Conservation (phyloP, 169 alveolate species). For the Perkinsus olseni region DNA sequence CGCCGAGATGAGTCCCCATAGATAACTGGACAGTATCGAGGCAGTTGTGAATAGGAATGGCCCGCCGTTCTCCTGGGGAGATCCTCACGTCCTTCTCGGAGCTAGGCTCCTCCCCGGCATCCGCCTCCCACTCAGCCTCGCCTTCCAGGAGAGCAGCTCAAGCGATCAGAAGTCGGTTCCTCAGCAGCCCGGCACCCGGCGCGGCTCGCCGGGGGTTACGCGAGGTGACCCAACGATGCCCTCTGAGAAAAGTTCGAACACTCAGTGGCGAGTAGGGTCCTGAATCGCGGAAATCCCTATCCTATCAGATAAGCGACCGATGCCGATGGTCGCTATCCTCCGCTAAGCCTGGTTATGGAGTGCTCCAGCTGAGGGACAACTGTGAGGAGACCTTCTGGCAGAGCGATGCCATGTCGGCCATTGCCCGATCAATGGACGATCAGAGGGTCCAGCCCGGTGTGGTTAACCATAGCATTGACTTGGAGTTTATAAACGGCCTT, state of each 20-base stretch:
- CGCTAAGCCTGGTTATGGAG: slow-evolving; percentile 77
- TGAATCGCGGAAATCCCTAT: not conserved
- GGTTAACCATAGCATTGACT: not conserved
- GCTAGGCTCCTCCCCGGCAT: not conserved
- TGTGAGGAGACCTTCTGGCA: slow-evolving; percentile 74
- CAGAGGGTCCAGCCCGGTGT: not conserved
- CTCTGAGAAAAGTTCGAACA: not conserved
- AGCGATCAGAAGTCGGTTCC: not conserved
- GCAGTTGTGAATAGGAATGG: too few relatives aligned
- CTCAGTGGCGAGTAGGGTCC: not conserved
- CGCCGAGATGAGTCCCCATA: too few relatives aligned
- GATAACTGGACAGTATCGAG: too few relatives aligned
- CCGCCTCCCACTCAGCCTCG: not conserved
- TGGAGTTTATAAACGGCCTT: not conserved
- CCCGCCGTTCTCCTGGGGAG: not conserved
- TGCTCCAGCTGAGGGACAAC: slow-evolving; percentile 69
- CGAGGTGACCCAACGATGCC: not conserved
- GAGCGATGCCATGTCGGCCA: slow-evolving; percentile 51
- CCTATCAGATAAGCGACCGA: not conserved
- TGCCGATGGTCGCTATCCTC: slow-evolving; percentile 63
- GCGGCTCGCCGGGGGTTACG: not conserved
- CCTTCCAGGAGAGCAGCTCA: not conserved
- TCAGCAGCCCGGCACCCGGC: not conserved
- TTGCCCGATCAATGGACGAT: not conserved
- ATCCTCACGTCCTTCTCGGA: not conserved